Evolutionary conservation across 129 eudicot genomes (phyloP).

Genomic region (Smallanthus sonchifolius): DNA sequence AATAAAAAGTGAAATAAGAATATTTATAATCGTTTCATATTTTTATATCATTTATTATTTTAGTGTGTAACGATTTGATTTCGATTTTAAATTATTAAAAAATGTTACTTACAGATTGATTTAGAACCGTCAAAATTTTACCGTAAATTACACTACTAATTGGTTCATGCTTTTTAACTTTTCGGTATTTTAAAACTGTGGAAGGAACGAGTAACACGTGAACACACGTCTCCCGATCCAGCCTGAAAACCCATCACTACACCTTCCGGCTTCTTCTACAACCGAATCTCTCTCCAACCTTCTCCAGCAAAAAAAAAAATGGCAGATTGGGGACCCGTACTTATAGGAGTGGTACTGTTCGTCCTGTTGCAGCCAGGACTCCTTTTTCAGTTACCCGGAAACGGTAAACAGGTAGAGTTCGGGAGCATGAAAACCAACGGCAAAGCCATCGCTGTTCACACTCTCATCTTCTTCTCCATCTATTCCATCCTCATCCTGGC

Average conservation of each 20-base stretch:
- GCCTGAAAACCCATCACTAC: neutral
- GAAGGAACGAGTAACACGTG: too few relatives aligned
- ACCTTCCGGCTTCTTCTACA: neutral
- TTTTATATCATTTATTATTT: too few relatives aligned
- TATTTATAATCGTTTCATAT: too few relatives aligned
- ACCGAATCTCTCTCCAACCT: neutral
- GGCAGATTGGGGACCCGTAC: slow-evolving; percentile 99
- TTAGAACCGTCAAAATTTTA: too few relatives aligned
- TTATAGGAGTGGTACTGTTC: slow-evolving; percentile 85
- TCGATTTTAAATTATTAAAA: too few relatives aligned
- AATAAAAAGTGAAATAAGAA: too few relatives aligned
- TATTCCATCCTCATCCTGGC: slow-evolving; percentile 74
- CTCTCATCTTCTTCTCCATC: slow-evolving; percentile 82
- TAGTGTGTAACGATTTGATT: too few relatives aligned
- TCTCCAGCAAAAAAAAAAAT: neutral
- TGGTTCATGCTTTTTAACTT: too few relatives aligned
- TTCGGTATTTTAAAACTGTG: too few relatives aligned
- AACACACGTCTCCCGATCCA: too few relatives aligned
- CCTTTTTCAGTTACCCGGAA: slow-evolving; percentile 76
- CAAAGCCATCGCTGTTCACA: slow-evolving; percentile 79
- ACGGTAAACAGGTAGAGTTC: slow-evolving; percentile 61
- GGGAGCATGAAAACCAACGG: slow-evolving; percentile 97
- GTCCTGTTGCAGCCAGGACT: slow-evolving; percentile 79
- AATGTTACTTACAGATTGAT: too few relatives aligned
- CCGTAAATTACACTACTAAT: too few relatives aligned